Percentiles rank a stretch among this genome's conserved stretches.
Evolutionary conservation across 306 rosid species (phyloP).

Genomic region (Casuarina cunninghamiana): DNA sequence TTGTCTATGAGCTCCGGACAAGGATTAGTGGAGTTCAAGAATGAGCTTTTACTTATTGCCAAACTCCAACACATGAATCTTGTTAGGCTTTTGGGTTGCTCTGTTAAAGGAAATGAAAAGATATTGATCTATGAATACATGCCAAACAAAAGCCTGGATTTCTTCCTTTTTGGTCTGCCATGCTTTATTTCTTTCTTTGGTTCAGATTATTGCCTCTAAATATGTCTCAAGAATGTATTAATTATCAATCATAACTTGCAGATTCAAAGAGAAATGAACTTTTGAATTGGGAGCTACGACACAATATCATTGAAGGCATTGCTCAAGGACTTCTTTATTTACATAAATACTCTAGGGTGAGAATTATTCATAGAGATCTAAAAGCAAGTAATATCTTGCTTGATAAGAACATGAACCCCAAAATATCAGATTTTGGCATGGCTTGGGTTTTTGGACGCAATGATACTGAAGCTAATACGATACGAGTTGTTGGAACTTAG

Average conservation of each 20-base stretch:
- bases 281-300: conserved; percentile 4
- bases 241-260: not conserved
- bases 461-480: not conserved
- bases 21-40: not conserved
- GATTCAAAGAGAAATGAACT: not conserved
- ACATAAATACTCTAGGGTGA: conserved; percentile 8
- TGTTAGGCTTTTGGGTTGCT: not conserved
- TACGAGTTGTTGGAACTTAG: not conserved
- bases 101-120: not conserved
- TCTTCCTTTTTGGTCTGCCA: not conserved
- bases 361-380: conserved; percentile 14
- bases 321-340: conserved; percentile 13
- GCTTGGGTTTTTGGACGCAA: not conserved
- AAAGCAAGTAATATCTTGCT: conserved; percentile 14
- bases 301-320: not conserved
- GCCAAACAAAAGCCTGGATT: not conserved
- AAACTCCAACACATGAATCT: not conserved
- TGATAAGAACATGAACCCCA: conserved; percentile 13
- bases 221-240: too few species aligned
- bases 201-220: too few species aligned
- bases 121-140: not conserved
- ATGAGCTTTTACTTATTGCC: not conserved
- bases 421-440: not conserved
- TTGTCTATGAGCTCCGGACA: not conserved
- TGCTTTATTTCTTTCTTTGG: not conserved